These are phyloP conservation scores for Colletotrichum spaethianum DNA, from an alignment of 2,329 filamentous ascomycete genomes.

Conservation along the genomic window DNA sequence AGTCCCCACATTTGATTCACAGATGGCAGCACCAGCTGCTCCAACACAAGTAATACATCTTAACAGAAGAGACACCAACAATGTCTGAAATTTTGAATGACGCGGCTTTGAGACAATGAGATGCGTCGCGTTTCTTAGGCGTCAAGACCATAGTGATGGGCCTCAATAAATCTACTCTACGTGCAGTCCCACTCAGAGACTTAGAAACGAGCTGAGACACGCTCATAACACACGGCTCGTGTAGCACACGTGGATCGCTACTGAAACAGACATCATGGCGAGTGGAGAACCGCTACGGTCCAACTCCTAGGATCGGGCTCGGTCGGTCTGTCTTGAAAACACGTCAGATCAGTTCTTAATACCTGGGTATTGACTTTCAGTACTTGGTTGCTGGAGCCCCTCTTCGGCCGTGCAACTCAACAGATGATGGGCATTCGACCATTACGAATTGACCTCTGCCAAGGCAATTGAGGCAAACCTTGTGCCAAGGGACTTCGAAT, in stretches of 20 bases:
- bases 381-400: neutral
- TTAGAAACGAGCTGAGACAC: constrained; percentile 10
- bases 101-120: too few relatives aligned
- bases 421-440: neutral
- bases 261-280: constrained; percentile 1
- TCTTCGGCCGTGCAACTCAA: neutral
- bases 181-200: neutral
- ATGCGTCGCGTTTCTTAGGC: neutral
- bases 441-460: neutral
- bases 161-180: neutral
- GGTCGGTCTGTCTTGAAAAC: neutral
- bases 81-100: too few relatives aligned
- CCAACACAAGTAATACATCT: too few relatives aligned
- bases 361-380: too few relatives aligned
- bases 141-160: neutral
- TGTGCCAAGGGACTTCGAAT: too few relatives aligned
- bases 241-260: constrained; percentile 6
- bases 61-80: too few relatives aligned
- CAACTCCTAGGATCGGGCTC: neutral
- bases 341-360: neutral
- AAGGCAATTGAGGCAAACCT: neutral
- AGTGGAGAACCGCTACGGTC: neutral
- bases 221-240: constrained; percentile 17
- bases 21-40: too few relatives aligned
- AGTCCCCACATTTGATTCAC: too few relatives aligned